Evolutionary conservation across 83 land plant genomes (phyloP), one percentile per base, ranked within the genome.

Genomic region (Picea abies): DNA sequence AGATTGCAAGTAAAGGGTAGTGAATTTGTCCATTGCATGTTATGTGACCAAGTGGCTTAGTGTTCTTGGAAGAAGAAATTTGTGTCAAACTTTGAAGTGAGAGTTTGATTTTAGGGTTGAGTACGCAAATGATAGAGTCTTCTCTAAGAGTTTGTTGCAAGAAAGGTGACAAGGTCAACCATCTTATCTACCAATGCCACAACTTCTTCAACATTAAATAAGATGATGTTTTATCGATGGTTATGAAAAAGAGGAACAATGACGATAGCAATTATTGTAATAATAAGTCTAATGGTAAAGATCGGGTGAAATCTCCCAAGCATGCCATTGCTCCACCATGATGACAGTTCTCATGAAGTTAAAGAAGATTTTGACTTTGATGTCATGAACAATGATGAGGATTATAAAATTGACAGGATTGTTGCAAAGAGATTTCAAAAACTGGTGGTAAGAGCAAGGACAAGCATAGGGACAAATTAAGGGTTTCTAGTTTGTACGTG

Each of bases 101-200:
- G n/a, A n/a, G n/a, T n/a, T n/a, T n/a, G n/a, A n/a, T n/a, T n/a
- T n/a, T n/a, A n/a, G n/a, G n/a, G n/a, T n/a, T n/a, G n/a, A n/a
- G n/a, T n/a, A n/a, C n/a, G n/a, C n/a, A 44, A 44, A 44, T 44
- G 47, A 44, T 44, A n/a, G n/a, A 44, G 3, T 44, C 0, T 44
- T 44, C 7, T 3, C 47, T 5, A 44, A 44, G 47, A 44, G 47
- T 44, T 44, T 44, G 47, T 20, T 97, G 96, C 83, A 89, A 90
- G 84, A 94, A 88, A 79, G 94, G 99, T 78, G 96, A 94, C 37
- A 88, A 97, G 9, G 99, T 96, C 39, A n/a, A n/a, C n/a, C n/a
- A n/a, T 78, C 90, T 96, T 23, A 89, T 91, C 1, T 96, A 86
- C 78, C 94, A 94, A 92, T 96, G 98, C 82, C 84, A 94, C 60